Percentiles rank a stretch among this genome's conserved stretches.
These are phyloP conservation scores for Huntiella abstrusa DNA, from an alignment of 2,329 filamentous ascomycete genomes.

Conservation along the genomic window DNA sequence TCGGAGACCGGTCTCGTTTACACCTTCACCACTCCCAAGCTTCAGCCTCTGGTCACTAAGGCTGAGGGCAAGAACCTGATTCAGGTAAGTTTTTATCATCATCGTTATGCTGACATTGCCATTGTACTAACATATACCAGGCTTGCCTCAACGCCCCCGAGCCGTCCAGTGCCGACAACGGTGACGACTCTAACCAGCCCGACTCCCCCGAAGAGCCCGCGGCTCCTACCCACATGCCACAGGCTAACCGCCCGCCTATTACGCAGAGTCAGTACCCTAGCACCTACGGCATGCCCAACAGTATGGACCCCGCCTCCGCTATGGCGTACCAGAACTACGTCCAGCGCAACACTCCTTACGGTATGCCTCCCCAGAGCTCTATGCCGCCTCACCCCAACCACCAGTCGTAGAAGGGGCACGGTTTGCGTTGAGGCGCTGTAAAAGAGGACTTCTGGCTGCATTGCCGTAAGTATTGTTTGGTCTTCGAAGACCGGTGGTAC, in stretches of 20 bases:
- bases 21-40: conserved; percentile 95
- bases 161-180: conserved; percentile 62
- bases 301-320: conserved; percentile 38
- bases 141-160: conserved; percentile 94
- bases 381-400: conserved; percentile 72
- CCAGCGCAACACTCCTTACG: conserved; percentile 44
- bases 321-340: conserved; percentile 73
- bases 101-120: conserved; percentile 14
- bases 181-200: conserved; percentile 55
- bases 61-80: conserved; percentile 98
- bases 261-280: conserved; percentile 38
- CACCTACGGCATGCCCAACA: conserved; percentile 42
- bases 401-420: conserved; percentile 38
- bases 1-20: conserved; percentile 96
- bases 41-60: conserved; percentile 95
- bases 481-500: background rate
- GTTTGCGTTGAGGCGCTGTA: background rate
- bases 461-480: background rate
- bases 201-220: conserved; percentile 83
- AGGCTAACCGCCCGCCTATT: conserved; percentile 16
- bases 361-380: conserved; percentile 57
- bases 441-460: background rate
- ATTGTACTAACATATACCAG: conserved; percentile 26
- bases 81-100: conserved; percentile 45
- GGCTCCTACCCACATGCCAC: conserved; percentile 50